phyloP scores from a whole-genome alignment of 306 rosid genomes.

The Carpinus fangiana region DNA sequence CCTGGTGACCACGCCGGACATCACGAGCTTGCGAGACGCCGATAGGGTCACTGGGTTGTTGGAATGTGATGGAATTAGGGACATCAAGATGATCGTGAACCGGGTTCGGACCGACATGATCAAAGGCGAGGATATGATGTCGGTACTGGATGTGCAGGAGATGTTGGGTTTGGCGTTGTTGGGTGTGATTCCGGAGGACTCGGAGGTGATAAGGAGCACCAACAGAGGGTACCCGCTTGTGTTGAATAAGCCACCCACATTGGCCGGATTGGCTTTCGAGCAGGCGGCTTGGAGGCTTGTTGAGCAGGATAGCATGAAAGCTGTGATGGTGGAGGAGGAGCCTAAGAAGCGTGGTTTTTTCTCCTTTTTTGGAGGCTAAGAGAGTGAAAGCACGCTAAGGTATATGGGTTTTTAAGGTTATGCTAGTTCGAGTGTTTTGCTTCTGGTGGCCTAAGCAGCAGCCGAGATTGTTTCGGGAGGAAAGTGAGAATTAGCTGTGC shows the following conservation, averaged over 20 bases:
- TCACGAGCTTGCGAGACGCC: slow-evolving; percentile 86
- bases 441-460: not conserved
- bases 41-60: slow-evolving; percentile 86
- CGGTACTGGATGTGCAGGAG: slow-evolving; percentile 93
- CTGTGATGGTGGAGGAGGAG: slow-evolving; percentile 88
- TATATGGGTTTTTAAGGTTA: not conserved
- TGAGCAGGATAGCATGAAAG: slow-evolving; percentile 95
- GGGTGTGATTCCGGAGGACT: slow-evolving; percentile 87
- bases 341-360: slow-evolving; percentile 86
- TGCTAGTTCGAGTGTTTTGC: slow-evolving; percentile 9
- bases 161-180: slow-evolving; percentile 88
- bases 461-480: slow-evolving; percentile 1
- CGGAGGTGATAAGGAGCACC: slow-evolving; percentile 90
- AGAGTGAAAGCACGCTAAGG: not conserved
- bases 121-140: slow-evolving; percentile 97
- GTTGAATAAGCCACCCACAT: slow-evolving; percentile 85
- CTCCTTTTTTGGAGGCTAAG: slow-evolving; percentile 86
- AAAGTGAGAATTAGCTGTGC: slow-evolving; percentile 32
- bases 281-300: slow-evolving; percentile 99
- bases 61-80: slow-evolving; percentile 94
- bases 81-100: slow-evolving; percentile 95
- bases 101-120: slow-evolving; percentile 96
- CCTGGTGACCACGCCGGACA: slow-evolving; percentile 88
- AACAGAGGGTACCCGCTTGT: slow-evolving; percentile 91
- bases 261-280: slow-evolving; percentile 96